These are phyloP conservation scores for Leishmania aethiopica DNA, from an alignment of 208 protist species.

Conservation along the genomic window DNA sequence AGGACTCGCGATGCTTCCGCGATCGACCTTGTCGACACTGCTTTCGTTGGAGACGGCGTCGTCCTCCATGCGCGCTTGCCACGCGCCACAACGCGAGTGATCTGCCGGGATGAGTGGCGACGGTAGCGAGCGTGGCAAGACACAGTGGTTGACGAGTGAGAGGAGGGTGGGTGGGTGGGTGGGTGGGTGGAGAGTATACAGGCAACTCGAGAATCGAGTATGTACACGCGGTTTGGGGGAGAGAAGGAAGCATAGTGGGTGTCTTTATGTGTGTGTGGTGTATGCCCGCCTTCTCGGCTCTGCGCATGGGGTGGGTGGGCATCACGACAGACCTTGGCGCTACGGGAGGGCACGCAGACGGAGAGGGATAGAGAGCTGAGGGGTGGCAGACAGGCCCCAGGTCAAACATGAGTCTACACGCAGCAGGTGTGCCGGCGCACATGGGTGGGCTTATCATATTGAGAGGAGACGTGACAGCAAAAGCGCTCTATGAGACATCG, in stretches of 20 bases:
- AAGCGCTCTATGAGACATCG: slow-evolving; percentile 1
- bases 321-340: neutral
- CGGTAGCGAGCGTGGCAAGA: neutral
- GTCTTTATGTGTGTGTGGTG: neutral
- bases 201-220: neutral
- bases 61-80: neutral
- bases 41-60: neutral
- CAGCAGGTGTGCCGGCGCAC: neutral
- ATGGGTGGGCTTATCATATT: neutral
- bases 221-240: neutral
- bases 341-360: neutral
- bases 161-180: neutral
- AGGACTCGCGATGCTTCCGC: neutral
- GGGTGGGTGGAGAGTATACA: neutral
- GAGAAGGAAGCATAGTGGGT: neutral
- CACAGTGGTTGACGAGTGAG: neutral
- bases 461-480: neutral
- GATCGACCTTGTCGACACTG: neutral
- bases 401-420: neutral
- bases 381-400: neutral
- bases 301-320: neutral
- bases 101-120: neutral
- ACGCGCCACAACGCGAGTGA: neutral
- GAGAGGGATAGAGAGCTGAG: neutral
- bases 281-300: neutral